Evolutionary conservation across 306 rosid species (phyloP).

Genomic region (Sicyos baderoa): DNA sequence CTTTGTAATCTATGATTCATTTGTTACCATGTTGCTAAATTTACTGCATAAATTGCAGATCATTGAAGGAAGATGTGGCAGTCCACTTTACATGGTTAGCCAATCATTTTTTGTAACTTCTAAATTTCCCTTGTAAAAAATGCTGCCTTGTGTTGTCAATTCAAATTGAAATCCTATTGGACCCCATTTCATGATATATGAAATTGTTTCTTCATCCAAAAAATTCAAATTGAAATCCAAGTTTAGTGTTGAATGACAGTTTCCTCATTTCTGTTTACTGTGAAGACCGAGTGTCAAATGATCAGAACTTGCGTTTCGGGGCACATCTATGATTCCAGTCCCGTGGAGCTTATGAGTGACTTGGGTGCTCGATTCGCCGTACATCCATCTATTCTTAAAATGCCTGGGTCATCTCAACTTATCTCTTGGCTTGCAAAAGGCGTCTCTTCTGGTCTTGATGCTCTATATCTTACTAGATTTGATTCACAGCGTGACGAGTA

Average conservation of each 20-base stretch:
- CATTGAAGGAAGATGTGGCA: conserved; percentile 64
- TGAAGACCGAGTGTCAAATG: conserved; percentile 54
- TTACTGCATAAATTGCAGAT: conserved; percentile 44
- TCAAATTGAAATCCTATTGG: not conserved
- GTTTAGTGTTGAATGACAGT: not conserved
- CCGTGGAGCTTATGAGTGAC: conserved; percentile 84
- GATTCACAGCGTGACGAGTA: conserved; percentile 72
- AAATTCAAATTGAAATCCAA: not conserved
- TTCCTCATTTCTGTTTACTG: conserved; percentile 14
- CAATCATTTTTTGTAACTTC: not conserved
- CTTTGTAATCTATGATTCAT: conserved; percentile 14
- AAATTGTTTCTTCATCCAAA: no score
- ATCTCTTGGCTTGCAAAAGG: conserved; percentile 84
- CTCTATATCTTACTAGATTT: conserved; percentile 75
- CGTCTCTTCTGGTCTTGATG: conserved; percentile 80
- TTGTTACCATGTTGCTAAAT: conserved; percentile 10
- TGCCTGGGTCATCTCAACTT: conserved; percentile 72
- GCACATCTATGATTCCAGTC: conserved; percentile 83
- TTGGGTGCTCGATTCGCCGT: conserved; percentile 72
- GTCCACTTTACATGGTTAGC: conserved; percentile 50
- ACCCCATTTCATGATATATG: no score
- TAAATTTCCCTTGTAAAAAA: not conserved
- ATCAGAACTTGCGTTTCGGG: conserved; percentile 72
- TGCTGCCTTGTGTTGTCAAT: conserved; percentile 16
- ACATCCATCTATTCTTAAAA: conserved; percentile 52